Percentiles rank a stretch among this genome's conserved stretches.
Evolutionary conservation across 2,329 filamentous ascomycete species (phyloP).

Genomic region (Hirsutella minnesotensis): DNA sequence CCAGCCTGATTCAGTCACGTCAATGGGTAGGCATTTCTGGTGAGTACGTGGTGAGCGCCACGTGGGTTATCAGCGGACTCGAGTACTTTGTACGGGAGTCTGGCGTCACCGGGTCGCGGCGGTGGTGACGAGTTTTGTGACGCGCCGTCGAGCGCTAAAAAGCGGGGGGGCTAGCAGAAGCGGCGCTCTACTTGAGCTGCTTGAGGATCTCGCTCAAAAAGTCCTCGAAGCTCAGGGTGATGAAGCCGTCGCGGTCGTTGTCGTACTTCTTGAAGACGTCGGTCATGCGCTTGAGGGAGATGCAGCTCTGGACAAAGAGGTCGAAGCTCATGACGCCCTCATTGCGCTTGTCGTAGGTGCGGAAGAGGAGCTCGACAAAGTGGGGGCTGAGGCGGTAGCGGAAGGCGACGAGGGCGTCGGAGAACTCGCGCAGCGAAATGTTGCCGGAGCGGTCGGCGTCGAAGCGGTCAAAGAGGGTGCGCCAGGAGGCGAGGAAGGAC

Average conservation of each 20-base stretch:
- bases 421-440: constrained; percentile 79
- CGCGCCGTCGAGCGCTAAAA: too few species aligned
- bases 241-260: constrained; percentile 88
- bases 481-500: constrained; percentile 92
- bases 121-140: too few species aligned
- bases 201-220: constrained; percentile 60
- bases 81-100: too few species aligned
- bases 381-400: constrained; percentile 78
- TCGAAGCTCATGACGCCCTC: constrained; percentile 78
- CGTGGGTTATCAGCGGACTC: too few species aligned
- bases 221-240: constrained; percentile 72
- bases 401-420: constrained; percentile 81
- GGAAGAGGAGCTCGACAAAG: constrained; percentile 78
- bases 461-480: constrained; percentile 88
- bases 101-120: too few species aligned
- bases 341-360: constrained; percentile 71
- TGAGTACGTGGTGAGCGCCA: too few species aligned
- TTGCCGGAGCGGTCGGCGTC: constrained; percentile 78
- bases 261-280: constrained; percentile 99
- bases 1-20: too few species aligned
- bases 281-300: constrained; percentile 94
- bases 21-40: too few species aligned
- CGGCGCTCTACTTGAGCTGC: constrained; percentile 38
- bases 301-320: constrained; percentile 94
- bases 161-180: too few species aligned